phyloP scores from a whole-genome alignment of 2,329 filamentous ascomycete species.

The Phialemoniopsis sp. region DNA sequence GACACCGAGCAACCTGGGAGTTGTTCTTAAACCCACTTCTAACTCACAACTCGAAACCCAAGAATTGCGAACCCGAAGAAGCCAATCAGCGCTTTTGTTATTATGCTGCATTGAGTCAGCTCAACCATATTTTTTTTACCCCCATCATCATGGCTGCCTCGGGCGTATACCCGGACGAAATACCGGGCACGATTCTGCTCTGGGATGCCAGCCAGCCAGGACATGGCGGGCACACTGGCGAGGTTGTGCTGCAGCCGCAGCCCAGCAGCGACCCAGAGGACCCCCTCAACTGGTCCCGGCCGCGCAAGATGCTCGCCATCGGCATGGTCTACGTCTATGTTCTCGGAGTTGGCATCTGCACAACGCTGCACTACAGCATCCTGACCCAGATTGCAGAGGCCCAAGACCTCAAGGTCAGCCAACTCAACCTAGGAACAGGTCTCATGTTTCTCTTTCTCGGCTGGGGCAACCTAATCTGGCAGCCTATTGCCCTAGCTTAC shows the following conservation, averaged over 20 bases:
- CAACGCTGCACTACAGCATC: slow-evolving; percentile 41
- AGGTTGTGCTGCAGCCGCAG: slow-evolving; percentile 42
- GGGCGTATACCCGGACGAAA: too few species aligned
- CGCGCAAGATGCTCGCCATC: slow-evolving; percentile 35
- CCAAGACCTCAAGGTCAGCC: slow-evolving; percentile 33
- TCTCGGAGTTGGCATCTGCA: slow-evolving; percentile 37
- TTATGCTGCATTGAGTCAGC: too few species aligned
- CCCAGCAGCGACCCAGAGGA: slow-evolving; percentile 46
- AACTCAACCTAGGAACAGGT: slow-evolving; percentile 45
- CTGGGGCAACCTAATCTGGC: slow-evolving; percentile 46
- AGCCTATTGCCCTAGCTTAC: slow-evolving; percentile 47
- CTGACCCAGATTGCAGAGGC: slow-evolving; percentile 38
- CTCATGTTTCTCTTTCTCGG: slow-evolving; percentile 41
- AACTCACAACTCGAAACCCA: too few species aligned
- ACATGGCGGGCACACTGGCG: too few species aligned
- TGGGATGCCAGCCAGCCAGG: too few species aligned
- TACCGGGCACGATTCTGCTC: too few species aligned
- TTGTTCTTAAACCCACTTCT: too few species aligned
- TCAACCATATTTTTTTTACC: too few species aligned
- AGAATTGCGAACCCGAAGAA: too few species aligned
- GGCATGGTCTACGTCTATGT: slow-evolving; percentile 32
- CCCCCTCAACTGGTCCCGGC: slow-evolving; percentile 47
- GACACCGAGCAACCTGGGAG: too few species aligned
- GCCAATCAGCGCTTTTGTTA: too few species aligned
- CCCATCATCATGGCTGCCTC: too few species aligned